These are phyloP conservation scores for Annulohypoxylon maeteangense DNA, from an alignment of 495 filamentous ascomycete species.

Conservation along the genomic window DNA sequence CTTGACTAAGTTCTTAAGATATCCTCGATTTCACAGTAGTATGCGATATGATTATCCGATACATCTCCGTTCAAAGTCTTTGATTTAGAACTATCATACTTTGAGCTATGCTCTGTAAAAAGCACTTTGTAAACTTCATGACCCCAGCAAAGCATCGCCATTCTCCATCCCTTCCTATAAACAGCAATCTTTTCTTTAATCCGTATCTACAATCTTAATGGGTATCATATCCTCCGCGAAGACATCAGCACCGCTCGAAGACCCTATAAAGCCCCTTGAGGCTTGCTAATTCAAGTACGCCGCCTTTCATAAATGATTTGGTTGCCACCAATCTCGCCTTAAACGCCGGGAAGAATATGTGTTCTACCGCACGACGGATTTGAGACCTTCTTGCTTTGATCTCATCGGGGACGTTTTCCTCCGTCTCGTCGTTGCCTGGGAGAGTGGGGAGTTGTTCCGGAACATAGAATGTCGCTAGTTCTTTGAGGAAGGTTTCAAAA, in stretches of 20 bases:
- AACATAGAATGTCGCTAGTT: slow-evolving; percentile 92
- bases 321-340: slow-evolving; percentile 87
- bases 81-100: background rate
- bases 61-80: background rate
- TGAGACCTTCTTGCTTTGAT: slow-evolving; percentile 67
- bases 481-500: slow-evolving; percentile 84
- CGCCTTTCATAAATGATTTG: slow-evolving; percentile 73
- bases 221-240: slow-evolving; percentile 23
- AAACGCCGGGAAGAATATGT: slow-evolving; percentile 83
- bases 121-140: too few species aligned
- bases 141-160: background rate
- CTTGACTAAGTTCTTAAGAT: background rate
- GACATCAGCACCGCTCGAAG: slow-evolving; percentile 89
- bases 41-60: background rate
- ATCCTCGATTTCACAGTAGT: background rate
- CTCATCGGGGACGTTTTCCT: slow-evolving; percentile 60
- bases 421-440: slow-evolving; percentile 51
- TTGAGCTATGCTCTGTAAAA: too few species aligned
- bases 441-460: slow-evolving; percentile 80
- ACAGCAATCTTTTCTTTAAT: slow-evolving; percentile 3
- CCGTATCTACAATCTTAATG: slow-evolving; percentile 2
- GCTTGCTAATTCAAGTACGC: slow-evolving; percentile 90
- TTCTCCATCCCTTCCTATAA: background rate
- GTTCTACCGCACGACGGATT: slow-evolving; percentile 71
- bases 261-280: slow-evolving; percentile 94